phyloP scores from a whole-genome alignment of 2,329 filamentous ascomycete species.

The Dothideomycetes sp. region DNA sequence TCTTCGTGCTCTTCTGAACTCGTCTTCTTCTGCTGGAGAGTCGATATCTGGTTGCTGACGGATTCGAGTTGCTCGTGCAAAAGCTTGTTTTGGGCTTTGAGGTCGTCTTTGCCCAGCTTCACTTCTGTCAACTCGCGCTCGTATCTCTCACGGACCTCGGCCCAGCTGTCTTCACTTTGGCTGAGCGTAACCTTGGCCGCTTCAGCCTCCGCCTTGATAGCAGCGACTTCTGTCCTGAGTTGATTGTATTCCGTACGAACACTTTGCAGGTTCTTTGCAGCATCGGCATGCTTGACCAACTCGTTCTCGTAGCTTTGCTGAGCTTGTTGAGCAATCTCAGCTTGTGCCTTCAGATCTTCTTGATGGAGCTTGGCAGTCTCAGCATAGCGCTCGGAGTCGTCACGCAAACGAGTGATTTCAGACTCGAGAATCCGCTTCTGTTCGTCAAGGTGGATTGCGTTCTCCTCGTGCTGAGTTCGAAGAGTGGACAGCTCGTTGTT shows the following conservation, averaged over 20 bases:
- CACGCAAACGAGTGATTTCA: slow-evolving; percentile 72
- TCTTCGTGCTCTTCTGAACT: slow-evolving; percentile 44
- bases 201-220: slow-evolving; percentile 71
- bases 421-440: slow-evolving; percentile 71
- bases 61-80: slow-evolving; percentile 83
- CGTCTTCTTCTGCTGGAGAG: slow-evolving; percentile 66
- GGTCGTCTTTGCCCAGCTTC: slow-evolving; percentile 69
- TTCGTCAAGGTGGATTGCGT: slow-evolving; percentile 61
- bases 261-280: slow-evolving; percentile 73
- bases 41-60: slow-evolving; percentile 67
- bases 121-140: slow-evolving; percentile 78
- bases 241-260: slow-evolving; percentile 74
- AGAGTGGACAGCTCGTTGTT: slow-evolving; percentile 75
- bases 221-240: slow-evolving; percentile 68
- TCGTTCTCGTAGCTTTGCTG: slow-evolving; percentile 95
- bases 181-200: slow-evolving; percentile 69
- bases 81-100: slow-evolving; percentile 79
- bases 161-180: slow-evolving; percentile 82
- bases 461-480: slow-evolving; percentile 71
- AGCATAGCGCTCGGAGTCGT: slow-evolving; percentile 70
- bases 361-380: slow-evolving; percentile 78
- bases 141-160: slow-evolving; percentile 67
- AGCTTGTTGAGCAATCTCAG: slow-evolving; percentile 83
- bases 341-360: slow-evolving; percentile 85
- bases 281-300: slow-evolving; percentile 88